Percentiles rank a stretch among this genome's conserved stretches.
Conservation (phyloP, 2,329 filamentous ascomycete genomes). For the Tympanopsis confertula region DNA sequence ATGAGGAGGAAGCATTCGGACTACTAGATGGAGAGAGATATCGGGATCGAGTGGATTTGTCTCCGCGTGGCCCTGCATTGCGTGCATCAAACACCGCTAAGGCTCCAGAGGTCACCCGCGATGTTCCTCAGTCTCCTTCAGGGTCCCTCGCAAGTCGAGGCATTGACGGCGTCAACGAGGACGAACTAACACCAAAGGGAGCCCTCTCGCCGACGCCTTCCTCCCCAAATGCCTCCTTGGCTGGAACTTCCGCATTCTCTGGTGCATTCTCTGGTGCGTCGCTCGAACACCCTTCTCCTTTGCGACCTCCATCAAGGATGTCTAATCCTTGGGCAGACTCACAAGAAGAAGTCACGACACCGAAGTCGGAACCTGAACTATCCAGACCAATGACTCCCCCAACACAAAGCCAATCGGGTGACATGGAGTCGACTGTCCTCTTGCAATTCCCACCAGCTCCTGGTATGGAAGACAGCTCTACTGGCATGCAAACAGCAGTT, state of each 20-base stretch:
- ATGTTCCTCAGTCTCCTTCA: background rate
- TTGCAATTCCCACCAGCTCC: background rate
- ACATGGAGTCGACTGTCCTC: background rate
- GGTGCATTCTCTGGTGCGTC: background rate
- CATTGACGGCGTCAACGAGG: background rate
- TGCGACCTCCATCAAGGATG: background rate
- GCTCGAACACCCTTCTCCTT: background rate
- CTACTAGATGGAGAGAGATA: background rate
- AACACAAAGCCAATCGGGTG: background rate
- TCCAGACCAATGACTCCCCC: background rate
- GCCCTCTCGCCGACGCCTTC: background rate
- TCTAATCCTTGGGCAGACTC: background rate
- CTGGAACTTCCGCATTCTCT: background rate
- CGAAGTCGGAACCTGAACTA: background rate
- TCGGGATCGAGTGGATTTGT: background rate
- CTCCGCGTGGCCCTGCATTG: background rate
- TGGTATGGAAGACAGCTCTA: background rate
- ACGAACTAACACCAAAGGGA: background rate
- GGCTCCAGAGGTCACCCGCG: too few relatives aligned
- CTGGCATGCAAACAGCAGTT: background rate
- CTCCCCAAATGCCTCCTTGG: background rate
- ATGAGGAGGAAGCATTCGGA: conserved; percentile 28
- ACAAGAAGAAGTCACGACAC: background rate
- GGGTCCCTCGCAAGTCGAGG: background rate
- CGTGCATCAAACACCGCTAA: background rate